Conservation (phyloP, 1,139 yeast species). For the Kodamaea ohmeri region DNA sequence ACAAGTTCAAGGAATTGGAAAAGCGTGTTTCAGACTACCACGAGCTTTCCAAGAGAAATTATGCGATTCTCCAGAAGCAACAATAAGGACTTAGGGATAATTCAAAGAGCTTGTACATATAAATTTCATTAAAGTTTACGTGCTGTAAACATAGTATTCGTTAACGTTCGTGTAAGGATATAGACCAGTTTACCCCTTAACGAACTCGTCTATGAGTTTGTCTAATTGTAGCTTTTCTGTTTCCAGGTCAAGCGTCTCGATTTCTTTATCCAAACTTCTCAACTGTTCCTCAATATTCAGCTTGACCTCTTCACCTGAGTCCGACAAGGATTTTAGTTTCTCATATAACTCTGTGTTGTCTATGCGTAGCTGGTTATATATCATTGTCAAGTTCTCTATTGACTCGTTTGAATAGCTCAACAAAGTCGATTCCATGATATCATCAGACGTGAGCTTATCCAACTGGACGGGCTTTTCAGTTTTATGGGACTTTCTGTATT, state of each 20-base stretch:
- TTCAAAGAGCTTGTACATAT: slow-evolving; percentile 5
- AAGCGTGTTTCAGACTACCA: slow-evolving; percentile 43
- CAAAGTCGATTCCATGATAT: slow-evolving; percentile 35
- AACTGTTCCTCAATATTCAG: slow-evolving; percentile 25
- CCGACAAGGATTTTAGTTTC: slow-evolving; percentile 23
- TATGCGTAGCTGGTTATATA: slow-evolving; percentile 34
- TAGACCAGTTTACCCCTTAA: neutral
- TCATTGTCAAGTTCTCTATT: slow-evolving; percentile 31
- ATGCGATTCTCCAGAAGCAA: slow-evolving; percentile 22
- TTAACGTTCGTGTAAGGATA: neutral
- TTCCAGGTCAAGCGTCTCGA: slow-evolving; percentile 26
- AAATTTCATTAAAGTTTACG: slow-evolving; percentile 1
- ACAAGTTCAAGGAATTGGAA: slow-evolving; percentile 33
- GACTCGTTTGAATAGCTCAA: slow-evolving; percentile 25
- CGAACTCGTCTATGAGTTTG: slow-evolving; percentile 19
- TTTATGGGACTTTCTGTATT: slow-evolving; percentile 21
- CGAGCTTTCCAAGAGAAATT: slow-evolving; percentile 40
- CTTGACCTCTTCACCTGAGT: slow-evolving; percentile 24
- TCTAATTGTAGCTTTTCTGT: slow-evolving; percentile 23
- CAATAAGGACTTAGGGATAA: neutral
- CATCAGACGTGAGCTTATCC: slow-evolving; percentile 32
- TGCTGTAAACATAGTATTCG: neutral
- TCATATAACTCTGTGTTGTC: slow-evolving; percentile 35
- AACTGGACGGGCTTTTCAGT: slow-evolving; percentile 27
- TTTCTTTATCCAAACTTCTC: slow-evolving; percentile 26